Percentiles rank a stretch among this genome's conserved stretches.
These are phyloP conservation scores for Leptomonas pyrrhocoris DNA, from an alignment of 208 protist genomes.

Conservation along the genomic window DNA sequence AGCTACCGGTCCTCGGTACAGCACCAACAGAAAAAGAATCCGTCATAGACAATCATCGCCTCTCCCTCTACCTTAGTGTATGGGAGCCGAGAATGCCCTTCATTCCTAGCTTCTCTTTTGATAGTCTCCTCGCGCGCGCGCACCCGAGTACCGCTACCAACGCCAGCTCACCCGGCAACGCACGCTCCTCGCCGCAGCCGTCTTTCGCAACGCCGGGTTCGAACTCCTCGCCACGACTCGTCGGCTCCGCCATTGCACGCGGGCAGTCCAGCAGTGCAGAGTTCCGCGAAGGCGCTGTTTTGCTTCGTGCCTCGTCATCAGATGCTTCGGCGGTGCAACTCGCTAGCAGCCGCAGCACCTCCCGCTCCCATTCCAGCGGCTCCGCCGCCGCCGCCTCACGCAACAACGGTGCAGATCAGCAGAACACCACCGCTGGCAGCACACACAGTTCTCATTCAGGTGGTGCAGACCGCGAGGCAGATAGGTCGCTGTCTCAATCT, in stretches of 20 bases:
- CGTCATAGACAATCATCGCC: too few species aligned
- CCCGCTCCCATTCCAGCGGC: neutral
- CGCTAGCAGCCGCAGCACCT: neutral
- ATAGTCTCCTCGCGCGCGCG: neutral
- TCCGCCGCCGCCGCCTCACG: neutral
- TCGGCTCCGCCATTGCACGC: neutral
- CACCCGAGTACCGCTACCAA: neutral
- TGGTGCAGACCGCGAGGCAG: neutral
- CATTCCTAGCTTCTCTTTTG: slow-evolving; percentile 7
- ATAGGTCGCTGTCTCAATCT: neutral
- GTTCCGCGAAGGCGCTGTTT: neutral
- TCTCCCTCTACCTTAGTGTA: too few species aligned
- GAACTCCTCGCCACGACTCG: slow-evolving; percentile 6
- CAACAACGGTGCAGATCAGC: neutral
- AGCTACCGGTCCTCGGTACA: too few species aligned
- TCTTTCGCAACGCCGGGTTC: neutral
- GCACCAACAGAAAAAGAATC: too few species aligned
- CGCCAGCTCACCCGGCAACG: neutral
- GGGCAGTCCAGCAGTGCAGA: neutral
- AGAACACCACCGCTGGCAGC: neutral
- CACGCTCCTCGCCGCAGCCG: slow-evolving; percentile 3
- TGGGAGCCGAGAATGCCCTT: neutral
- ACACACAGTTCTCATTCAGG: neutral
- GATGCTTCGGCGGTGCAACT: neutral
- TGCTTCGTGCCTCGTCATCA: neutral